Evolutionary conservation across 192 early-diverging fungal species (phyloP).

Genomic region (Helicostylum pulchrum): DNA sequence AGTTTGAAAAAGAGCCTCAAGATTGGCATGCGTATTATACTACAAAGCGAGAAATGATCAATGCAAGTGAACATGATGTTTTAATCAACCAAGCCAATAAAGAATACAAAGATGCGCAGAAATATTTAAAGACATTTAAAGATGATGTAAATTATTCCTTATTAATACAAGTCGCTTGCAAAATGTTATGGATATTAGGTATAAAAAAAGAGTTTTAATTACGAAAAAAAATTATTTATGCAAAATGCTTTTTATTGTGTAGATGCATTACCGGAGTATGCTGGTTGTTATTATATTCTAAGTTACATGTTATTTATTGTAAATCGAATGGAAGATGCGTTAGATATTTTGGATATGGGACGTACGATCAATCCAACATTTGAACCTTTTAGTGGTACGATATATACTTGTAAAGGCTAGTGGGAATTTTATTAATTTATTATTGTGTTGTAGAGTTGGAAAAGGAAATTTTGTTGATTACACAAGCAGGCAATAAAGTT

Average conservation of each 20-base stretch:
- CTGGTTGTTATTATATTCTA: conserved; percentile 9
- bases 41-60: background rate
- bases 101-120: background rate
- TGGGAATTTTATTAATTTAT: background rate
- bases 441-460: background rate
- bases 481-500: background rate
- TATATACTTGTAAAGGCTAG: too few relatives aligned
- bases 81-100: background rate
- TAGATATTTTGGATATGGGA: conserved; percentile 5
- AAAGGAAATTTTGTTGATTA: background rate
- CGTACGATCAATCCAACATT: background rate
- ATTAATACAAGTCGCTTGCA: conserved; percentile 3
- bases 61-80: background rate
- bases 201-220: too few relatives aligned
- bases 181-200: conserved; percentile 13
- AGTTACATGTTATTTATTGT: background rate
- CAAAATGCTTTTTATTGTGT: background rate
- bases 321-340: background rate
- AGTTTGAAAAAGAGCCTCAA: conserved; percentile 7
- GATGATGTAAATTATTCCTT: conserved; percentile 2
- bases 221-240: too few relatives aligned
- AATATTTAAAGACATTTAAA: background rate
- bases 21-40: conserved; percentile 1
- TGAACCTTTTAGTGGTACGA: conserved; percentile 7
- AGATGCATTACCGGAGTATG: conserved; percentile 4